Percentiles rank a stretch among this genome's conserved stretches.
These are phyloP conservation scores for Tricholoma matsutake DNA, from an alignment of 768 basidiomycete species.

Conservation along the genomic window DNA sequence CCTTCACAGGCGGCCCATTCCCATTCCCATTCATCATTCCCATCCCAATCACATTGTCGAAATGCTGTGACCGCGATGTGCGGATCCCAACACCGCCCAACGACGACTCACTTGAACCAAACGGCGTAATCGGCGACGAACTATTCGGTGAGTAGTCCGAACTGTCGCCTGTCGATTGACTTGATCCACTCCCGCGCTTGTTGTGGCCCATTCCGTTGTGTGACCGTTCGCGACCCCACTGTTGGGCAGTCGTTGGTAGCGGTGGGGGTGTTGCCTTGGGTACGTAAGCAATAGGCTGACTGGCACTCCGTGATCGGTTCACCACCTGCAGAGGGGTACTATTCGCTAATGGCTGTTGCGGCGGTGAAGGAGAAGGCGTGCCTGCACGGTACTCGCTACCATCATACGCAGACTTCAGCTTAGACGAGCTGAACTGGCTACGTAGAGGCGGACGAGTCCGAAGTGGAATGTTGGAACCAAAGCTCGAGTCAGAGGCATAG, in stretches of 20 bases:
- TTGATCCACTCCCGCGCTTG: constrained; percentile 84
- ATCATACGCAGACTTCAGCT: constrained; percentile 53
- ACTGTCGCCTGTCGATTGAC: constrained; percentile 76
- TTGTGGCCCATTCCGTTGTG: constrained; percentile 39
- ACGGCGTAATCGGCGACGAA: constrained; percentile 85
- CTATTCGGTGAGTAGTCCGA: constrained; percentile 85
- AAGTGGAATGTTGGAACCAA: constrained; percentile 28
- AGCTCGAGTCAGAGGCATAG: constrained; percentile 45
- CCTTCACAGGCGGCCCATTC: constrained; percentile 60
- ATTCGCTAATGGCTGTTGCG: constrained; percentile 25
- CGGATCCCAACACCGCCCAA: constrained; percentile 56
- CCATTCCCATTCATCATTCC: constrained; percentile 10
- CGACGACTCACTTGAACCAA: constrained; percentile 86
- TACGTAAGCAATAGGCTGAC: constrained; percentile 71
- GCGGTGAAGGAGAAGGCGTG: constrained; percentile 25
- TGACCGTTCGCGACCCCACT: constrained; percentile 45
- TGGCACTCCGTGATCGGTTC: constrained; percentile 71
- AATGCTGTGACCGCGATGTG: constrained; percentile 52
- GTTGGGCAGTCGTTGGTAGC: constrained; percentile 32
- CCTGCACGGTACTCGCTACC: constrained; percentile 34
- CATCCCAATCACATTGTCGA: constrained; percentile 23
- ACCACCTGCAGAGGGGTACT: constrained; percentile 29
- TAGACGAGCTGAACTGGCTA: constrained; percentile 70
- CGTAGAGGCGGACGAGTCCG: constrained; percentile 48
- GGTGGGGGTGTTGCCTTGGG: constrained; percentile 61